These are phyloP conservation scores for Xylaria arbuscula DNA, from an alignment of 2,329 filamentous ascomycete species.

Conservation along the genomic window DNA sequence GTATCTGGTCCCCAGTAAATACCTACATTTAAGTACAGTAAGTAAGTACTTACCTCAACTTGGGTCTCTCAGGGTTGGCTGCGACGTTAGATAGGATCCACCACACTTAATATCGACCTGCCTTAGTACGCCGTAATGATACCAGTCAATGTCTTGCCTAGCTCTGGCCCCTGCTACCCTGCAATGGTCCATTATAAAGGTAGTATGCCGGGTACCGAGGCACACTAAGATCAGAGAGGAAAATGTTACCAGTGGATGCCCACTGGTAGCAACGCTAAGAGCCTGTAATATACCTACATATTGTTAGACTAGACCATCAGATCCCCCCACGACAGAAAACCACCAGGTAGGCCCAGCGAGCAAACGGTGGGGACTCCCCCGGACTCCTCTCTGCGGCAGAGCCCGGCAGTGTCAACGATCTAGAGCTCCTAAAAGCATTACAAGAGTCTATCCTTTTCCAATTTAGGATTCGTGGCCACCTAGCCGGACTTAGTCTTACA, in stretches of 20 bases:
- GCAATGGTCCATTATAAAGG: slow-evolving; percentile 16
- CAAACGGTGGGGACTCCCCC: slow-evolving; percentile 7
- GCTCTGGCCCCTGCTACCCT: slow-evolving; percentile 1
- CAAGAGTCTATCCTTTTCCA: slow-evolving; percentile 1
- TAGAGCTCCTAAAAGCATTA: neutral
- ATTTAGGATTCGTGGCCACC: slow-evolving; percentile 1
- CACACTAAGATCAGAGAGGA: neutral
- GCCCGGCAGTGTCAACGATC: neutral
- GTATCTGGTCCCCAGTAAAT: no score
- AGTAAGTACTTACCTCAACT: no score
- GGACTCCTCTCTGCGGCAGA: neutral
- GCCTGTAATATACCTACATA: no score
- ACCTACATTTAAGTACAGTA: no score
- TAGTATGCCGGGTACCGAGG: slow-evolving; percentile 18
- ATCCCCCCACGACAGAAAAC: neutral
- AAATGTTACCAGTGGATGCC: neutral
- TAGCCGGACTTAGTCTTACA: neutral
- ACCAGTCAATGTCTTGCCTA: neutral
- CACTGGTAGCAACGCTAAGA: neutral
- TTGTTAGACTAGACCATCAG: neutral
- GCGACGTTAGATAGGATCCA: slow-evolving; percentile 6
- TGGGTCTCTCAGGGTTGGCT: neutral
- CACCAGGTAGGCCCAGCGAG: neutral
- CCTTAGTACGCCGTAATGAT: neutral
- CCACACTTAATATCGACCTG: neutral